A percentile compares a stretch with the other conserved stretches of the same genome.
phyloP scores from a whole-genome alignment of 768 basidiomycete species.

The Pleurotus eryngii region DNA sequence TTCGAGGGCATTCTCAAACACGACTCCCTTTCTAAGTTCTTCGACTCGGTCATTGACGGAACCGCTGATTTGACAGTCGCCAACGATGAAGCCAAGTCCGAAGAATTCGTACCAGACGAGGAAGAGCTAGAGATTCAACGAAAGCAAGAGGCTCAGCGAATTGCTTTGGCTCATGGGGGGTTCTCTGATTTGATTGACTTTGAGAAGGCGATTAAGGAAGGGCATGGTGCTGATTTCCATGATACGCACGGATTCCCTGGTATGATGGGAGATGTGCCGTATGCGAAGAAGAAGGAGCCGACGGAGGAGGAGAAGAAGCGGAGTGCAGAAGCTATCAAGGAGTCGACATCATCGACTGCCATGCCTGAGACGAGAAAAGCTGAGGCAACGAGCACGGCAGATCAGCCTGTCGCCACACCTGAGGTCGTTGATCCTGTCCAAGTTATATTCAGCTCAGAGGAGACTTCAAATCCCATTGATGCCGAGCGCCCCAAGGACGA shows the following conservation, averaged over 20 bases:
- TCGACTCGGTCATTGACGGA: constrained; percentile 68
- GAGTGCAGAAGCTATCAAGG: constrained; percentile 4
- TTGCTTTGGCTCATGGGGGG: constrained; percentile 49
- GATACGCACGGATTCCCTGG: constrained; percentile 39
- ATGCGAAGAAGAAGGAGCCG: constrained; percentile 18
- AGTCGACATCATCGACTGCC: constrained; percentile 11
- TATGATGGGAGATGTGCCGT: constrained; percentile 34
- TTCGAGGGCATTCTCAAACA: constrained; percentile 80
- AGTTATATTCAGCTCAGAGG: constrained; percentile 4
- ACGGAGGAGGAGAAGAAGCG: constrained; percentile 10
- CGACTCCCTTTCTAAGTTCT: constrained; percentile 71
- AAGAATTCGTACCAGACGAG: constrained; percentile 37
- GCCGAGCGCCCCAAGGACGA: constrained; percentile 17
- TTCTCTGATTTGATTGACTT: constrained; percentile 49
- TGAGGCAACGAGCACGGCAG: background rate
- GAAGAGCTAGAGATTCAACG: constrained; percentile 45
- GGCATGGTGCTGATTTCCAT: constrained; percentile 41
- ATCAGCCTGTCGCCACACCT: background rate
- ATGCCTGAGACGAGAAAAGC: constrained; percentile 9
- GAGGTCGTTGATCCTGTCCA: constrained; percentile 3
- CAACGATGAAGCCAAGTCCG: constrained; percentile 36
- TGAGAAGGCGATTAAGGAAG: constrained; percentile 42
- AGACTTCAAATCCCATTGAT: constrained; percentile 5
- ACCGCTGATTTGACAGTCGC: constrained; percentile 50
- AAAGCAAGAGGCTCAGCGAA: constrained; percentile 50